Evolutionary conservation across 139 green algal genomes (phyloP).

Genomic region (Chlamydomonas sp.): DNA sequence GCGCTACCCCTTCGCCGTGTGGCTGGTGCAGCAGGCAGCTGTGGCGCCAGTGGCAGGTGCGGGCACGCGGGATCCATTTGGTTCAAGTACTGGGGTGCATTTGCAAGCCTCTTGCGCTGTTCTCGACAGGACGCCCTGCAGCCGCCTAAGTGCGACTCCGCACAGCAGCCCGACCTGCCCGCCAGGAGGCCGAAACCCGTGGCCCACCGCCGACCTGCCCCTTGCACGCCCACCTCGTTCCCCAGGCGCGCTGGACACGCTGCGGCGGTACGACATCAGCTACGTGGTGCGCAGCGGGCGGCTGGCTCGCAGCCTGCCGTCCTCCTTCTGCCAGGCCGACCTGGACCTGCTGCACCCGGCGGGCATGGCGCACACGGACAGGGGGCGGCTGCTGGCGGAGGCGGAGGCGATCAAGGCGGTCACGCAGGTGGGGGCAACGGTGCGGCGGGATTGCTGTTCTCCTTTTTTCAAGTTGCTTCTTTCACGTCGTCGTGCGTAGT

Average conservation of each 20-base stretch:
- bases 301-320: constrained; percentile 49
- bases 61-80: neutral
- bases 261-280: constrained; percentile 78
- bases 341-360: constrained; percentile 37
- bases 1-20: constrained; percentile 72
- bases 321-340: constrained; percentile 57
- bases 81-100: neutral
- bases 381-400: constrained; percentile 61
- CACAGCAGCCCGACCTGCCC: no score
- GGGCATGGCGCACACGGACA: constrained; percentile 4
- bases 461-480: no score
- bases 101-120: neutral
- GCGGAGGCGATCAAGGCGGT: constrained; percentile 70
- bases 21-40: constrained; percentile 67
- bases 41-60: constrained; percentile 5
- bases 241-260: constrained; percentile 46
- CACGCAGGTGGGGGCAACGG: constrained; percentile 35
- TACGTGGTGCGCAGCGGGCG: constrained; percentile 50
- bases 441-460: neutral
- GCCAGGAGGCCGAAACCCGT: neutral
- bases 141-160: no score
- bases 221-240: neutral
- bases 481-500: no score
- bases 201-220: neutral
- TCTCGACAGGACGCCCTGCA: no score